A percentile compares a stretch with the other conserved stretches of the same genome.
Evolutionary conservation across 1,284 basidiomycete species (phyloP).

Genomic region (Leccinum variabile): DNA sequence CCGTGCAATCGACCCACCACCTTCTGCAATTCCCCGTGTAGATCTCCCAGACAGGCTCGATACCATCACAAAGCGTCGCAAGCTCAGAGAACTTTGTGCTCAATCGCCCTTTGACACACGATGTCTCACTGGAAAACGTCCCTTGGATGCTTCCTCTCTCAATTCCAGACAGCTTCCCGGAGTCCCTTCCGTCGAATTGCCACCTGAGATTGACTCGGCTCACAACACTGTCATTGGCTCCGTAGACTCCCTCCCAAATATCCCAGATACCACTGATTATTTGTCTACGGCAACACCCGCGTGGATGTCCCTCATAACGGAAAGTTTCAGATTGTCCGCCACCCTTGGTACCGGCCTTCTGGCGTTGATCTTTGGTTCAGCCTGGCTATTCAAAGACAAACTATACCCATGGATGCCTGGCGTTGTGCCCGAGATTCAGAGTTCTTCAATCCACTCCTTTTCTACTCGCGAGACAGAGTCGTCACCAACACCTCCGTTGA

Average conservation of each 20-base stretch:
- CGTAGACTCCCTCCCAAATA: slow-evolving; percentile 16
- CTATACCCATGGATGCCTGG: slow-evolving; percentile 12
- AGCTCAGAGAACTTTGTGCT: slow-evolving; percentile 37
- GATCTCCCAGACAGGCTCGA: slow-evolving; percentile 47
- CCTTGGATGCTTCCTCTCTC: slow-evolving; percentile 42
- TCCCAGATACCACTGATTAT: slow-evolving; percentile 18
- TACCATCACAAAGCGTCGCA: slow-evolving; percentile 43
- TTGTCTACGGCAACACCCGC: slow-evolving; percentile 17
- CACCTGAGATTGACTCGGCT: slow-evolving; percentile 17
- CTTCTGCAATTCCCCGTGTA: slow-evolving; percentile 20
- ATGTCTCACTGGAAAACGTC: slow-evolving; percentile 62
- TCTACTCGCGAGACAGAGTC: background rate
- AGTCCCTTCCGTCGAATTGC: slow-evolving; percentile 32
- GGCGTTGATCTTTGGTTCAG: slow-evolving; percentile 24
- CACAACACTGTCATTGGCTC: slow-evolving; percentile 10
- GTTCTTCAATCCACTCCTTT: slow-evolving; percentile 2
- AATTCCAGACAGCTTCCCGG: slow-evolving; percentile 36
- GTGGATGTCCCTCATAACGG: slow-evolving; percentile 21
- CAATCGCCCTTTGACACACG: slow-evolving; percentile 47
- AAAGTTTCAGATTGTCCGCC: slow-evolving; percentile 13
- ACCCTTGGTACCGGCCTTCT: slow-evolving; percentile 27
- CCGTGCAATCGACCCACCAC: slow-evolving; percentile 40
- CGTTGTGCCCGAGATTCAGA: slow-evolving; percentile 1
- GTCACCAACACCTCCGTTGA: background rate
- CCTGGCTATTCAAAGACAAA: slow-evolving; percentile 30